These are phyloP conservation scores for Rhododendron griersonianum DNA, from an alignment of 148 eudicot genomes.

Conservation along the genomic window DNA sequence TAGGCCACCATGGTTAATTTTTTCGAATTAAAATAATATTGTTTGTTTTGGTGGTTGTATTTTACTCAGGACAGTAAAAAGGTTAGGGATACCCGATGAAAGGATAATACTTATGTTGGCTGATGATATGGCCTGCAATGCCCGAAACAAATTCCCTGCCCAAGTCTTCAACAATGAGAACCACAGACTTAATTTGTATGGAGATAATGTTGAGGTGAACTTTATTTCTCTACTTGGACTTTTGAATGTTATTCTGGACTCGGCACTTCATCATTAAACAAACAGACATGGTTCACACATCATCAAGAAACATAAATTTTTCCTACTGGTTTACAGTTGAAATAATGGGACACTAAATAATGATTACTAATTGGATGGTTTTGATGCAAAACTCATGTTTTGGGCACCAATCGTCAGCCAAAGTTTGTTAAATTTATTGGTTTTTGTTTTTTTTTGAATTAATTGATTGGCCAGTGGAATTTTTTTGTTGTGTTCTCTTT, in stretches of 20 bases:
- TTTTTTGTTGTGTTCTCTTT: background rate
- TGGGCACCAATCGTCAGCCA: background rate
- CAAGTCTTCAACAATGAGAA: slow-evolving; percentile 99
- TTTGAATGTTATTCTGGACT: background rate
- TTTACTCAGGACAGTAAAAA: slow-evolving; percentile 74
- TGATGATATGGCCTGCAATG: slow-evolving; percentile 99
- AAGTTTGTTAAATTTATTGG: background rate
- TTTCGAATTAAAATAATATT: background rate
- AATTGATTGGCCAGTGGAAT: background rate
- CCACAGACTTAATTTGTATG: slow-evolving; percentile 89
- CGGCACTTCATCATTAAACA: background rate
- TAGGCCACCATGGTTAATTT: background rate
- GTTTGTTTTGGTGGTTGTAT: background rate
- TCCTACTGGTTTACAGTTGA: background rate
- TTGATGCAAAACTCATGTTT: background rate
- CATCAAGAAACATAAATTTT: background rate
- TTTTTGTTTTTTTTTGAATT: background rate
- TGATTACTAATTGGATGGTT: background rate
- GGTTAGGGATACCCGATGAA: slow-evolving; percentile 97
- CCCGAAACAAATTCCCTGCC: slow-evolving; percentile 95
- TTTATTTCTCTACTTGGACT: slow-evolving; percentile 7
- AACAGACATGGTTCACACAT: background rate
- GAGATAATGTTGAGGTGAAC: slow-evolving; percentile 91
- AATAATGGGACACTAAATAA: background rate
- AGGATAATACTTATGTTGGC: slow-evolving; percentile 97